A percentile compares a stretch with the other conserved stretches of the same genome.
Conservation (phyloP, 352 stramenopile genomes). For the Globisporangium splendens region DNA sequence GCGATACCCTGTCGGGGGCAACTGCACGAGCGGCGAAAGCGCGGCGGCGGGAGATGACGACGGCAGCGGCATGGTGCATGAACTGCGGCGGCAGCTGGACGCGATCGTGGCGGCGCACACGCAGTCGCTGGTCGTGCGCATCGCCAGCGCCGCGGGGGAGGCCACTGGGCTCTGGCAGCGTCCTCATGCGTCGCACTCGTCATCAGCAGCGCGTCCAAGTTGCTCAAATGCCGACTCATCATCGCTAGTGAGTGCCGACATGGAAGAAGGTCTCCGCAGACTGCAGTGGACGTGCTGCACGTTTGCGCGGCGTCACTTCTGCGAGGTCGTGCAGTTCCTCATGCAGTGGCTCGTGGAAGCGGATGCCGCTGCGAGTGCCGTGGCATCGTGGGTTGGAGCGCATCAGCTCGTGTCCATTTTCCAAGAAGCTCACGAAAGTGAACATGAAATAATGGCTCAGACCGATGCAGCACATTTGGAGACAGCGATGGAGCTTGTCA, state of each 20-base stretch:
- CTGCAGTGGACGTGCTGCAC: slow-evolving; percentile 27
- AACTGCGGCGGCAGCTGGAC: slow-evolving; percentile 59
- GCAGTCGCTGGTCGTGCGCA: background rate
- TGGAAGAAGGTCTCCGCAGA: slow-evolving; percentile 10
- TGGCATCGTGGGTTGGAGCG: slow-evolving; percentile 47
- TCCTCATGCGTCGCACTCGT: background rate
- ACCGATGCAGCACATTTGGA: background rate
- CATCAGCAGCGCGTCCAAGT: slow-evolving; percentile 8
- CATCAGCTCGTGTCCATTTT: slow-evolving; percentile 35
- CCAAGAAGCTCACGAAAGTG: background rate
- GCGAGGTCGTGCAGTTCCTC: slow-evolving; percentile 9
- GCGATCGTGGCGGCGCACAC: slow-evolving; percentile 49
- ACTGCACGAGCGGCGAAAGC: slow-evolving; percentile 56
- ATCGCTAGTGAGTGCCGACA: too few species aligned
- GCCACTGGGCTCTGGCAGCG: background rate
- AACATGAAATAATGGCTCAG: background rate
- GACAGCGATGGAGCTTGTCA: slow-evolving; percentile 19
- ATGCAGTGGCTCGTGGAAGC: slow-evolving; percentile 3
- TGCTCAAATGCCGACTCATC: background rate
- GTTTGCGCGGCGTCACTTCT: slow-evolving; percentile 4
- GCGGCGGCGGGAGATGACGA: background rate
- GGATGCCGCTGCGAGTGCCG: slow-evolving; percentile 1
- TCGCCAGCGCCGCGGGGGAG: background rate
- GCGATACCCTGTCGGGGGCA: slow-evolving; percentile 59
- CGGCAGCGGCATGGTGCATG: slow-evolving; percentile 21